These are phyloP conservation scores for Golubevia pallescens DNA, from an alignment of 1,284 basidiomycete species.

Conservation along the genomic window DNA sequence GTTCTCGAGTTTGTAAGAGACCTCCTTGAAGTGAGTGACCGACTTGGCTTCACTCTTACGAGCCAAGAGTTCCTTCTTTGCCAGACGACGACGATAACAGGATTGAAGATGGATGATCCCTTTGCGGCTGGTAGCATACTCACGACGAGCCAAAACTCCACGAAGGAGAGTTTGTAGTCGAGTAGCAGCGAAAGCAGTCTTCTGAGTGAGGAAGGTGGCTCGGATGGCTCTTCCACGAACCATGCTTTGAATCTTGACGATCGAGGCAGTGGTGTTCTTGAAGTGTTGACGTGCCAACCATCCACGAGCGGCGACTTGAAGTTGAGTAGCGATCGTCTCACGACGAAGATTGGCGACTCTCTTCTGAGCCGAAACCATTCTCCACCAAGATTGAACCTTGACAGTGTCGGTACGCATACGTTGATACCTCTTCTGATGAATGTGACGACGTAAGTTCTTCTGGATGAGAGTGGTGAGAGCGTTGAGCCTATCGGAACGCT, in stretches of 20 bases:
- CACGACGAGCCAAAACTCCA: slow-evolving; percentile 47
- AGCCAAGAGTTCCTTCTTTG: slow-evolving; percentile 48
- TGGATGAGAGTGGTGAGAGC: slow-evolving; percentile 52
- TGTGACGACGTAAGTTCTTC: slow-evolving; percentile 51
- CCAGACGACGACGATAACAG: slow-evolving; percentile 55
- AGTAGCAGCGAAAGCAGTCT: slow-evolving; percentile 42
- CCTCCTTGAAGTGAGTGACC: slow-evolving; percentile 60
- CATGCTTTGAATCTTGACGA: slow-evolving; percentile 49
- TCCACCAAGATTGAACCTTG: slow-evolving; percentile 50
- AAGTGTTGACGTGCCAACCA: slow-evolving; percentile 35
- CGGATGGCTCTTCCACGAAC: slow-evolving; percentile 45
- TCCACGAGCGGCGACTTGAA: slow-evolving; percentile 49
- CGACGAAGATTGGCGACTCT: slow-evolving; percentile 32
- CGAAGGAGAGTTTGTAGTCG: slow-evolving; percentile 53
- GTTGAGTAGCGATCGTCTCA: slow-evolving; percentile 42
- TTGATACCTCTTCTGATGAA: slow-evolving; percentile 42
- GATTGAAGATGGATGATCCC: slow-evolving; percentile 55
- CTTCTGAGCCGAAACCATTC: slow-evolving; percentile 41
- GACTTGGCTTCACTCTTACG: slow-evolving; percentile 54
- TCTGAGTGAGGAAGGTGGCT: slow-evolving; percentile 28
- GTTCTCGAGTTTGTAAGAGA: slow-evolving; percentile 64
- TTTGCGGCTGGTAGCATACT: slow-evolving; percentile 34
- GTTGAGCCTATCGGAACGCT: slow-evolving; percentile 51
- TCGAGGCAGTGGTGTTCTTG: slow-evolving; percentile 26
- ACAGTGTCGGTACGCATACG: slow-evolving; percentile 39